Evolutionary conservation across 768 basidiomycete genomes (phyloP), one percentile per base, ranked within the genome.

Genomic region (Russula abietina): DNA sequence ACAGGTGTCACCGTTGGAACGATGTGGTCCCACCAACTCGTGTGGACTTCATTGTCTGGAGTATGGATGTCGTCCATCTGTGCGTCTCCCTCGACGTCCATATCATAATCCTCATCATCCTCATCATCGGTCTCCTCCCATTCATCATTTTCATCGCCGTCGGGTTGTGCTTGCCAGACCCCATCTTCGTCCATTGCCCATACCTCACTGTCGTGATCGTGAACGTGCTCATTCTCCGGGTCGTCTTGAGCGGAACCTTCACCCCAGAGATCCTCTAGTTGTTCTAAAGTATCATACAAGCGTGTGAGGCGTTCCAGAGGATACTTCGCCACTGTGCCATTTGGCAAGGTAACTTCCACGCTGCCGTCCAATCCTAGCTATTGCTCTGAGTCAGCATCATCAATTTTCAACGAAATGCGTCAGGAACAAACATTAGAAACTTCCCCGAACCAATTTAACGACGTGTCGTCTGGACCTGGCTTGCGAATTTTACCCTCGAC

Each of bases 371-470:
- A 75, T 56, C 82, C 78, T n/a, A 93, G 78, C 90, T 92, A 64
- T 59, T 10, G 41, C 52, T 16, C 57, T 17, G 60, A 50, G 57
- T 64, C 32, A 59, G 64, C 43, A 49, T 52, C 65, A 39, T 9
- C 24, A 17, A 43, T n/a, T 46, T 24, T 36, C 33, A 22, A 16
- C 39, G 30, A 61, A 17, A n/a, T 12, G 19, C 10, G 54, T 64
- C 7, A 19, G 28, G 28, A 14, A 73, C 83, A 55, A 74, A 84
- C 93, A 72, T 80, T 82, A 33, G 81, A 82, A 19, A 97, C 93
- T 76, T 96, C 91, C 26, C 94, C 94, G 59, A 91, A 84, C 94
- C 94, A 98, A 50, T 79, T 75, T 26, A 91, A 70, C 51, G 75
- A 71, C 9, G 73, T 70, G 67, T 80, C 79, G 56, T 73, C 75